These are phyloP conservation scores for Penicillium brasilianum DNA, from an alignment of 2,329 filamentous ascomycete species.

Conservation along the genomic window DNA sequence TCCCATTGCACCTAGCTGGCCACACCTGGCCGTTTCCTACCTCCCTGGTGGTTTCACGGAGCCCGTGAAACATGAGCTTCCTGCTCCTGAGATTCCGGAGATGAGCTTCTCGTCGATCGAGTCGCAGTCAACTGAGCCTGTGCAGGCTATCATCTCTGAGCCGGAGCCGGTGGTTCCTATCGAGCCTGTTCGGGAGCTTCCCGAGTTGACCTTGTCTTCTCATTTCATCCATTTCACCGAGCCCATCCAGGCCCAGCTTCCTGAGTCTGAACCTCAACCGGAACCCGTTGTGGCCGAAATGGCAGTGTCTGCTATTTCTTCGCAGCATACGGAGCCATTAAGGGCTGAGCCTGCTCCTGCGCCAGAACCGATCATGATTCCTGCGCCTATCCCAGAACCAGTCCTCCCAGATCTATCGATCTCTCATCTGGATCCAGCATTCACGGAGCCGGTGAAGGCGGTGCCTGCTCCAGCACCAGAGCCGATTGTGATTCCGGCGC, in stretches of 20 bases:
- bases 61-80: constrained; percentile 34
- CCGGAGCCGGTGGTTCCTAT: constrained; percentile 28
- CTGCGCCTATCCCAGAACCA: constrained; percentile 20
- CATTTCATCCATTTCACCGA: constrained; percentile 30
- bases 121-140: constrained; percentile 31
- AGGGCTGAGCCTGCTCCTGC: constrained; percentile 21
- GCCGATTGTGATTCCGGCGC: constrained; percentile 18
- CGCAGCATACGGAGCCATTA: constrained; percentile 40
- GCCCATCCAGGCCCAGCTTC: constrained; percentile 31
- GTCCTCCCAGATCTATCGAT: constrained; percentile 33
- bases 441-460: constrained; percentile 39
- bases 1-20: constrained; percentile 50
- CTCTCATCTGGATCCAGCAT: constrained; percentile 35
- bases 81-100: constrained; percentile 28
- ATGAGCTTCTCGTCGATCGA: constrained; percentile 37
- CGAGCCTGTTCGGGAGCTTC: constrained; percentile 20
- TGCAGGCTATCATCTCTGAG: constrained; percentile 28
- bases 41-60: constrained; percentile 37
- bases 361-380: constrained; percentile 22
- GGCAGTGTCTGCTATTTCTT: constrained; percentile 41
- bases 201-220: constrained; percentile 28
- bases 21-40: constrained; percentile 42
- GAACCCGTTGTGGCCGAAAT: constrained; percentile 25
- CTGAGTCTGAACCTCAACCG: constrained; percentile 23
- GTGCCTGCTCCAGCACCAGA: constrained; percentile 25